Conservation (phyloP, 163 green algal species). For the Chloroidium sp. region DNA sequence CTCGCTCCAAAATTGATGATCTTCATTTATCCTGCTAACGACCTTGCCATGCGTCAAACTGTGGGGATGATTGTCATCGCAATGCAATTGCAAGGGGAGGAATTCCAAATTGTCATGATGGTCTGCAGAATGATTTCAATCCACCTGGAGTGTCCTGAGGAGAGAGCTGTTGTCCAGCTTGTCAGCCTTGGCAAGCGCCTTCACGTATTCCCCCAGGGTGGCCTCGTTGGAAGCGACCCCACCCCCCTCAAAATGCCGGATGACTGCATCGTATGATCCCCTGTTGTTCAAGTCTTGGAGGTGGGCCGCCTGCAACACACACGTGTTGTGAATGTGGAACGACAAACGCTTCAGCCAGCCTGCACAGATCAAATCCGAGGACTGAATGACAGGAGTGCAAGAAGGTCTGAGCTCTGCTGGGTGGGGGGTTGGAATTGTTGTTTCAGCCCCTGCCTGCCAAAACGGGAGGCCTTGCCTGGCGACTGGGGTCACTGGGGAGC, state of each 20-base stretch:
- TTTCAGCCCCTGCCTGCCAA: no score
- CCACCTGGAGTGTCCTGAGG: conserved; percentile 44
- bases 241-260: conserved; percentile 60
- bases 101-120: not conserved
- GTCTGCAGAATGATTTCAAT: not conserved
- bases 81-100: no score
- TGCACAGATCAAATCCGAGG: no score
- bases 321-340: no score
- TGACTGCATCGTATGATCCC: conserved; percentile 59
- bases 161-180: conserved; percentile 62
- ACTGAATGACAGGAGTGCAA: no score
- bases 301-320: conserved; percentile 31
- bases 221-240: conserved; percentile 48
- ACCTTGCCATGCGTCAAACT: no score
- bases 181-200: conserved; percentile 70
- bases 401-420: no score
- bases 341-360: no score
- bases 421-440: no score
- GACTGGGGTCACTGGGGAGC: conserved; percentile 21
- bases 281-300: conserved; percentile 59
- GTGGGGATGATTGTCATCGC: no score
- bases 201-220: conserved; percentile 77
- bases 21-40: no score
- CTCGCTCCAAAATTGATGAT: no score
- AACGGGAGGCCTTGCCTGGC: conserved; percentile 8